phyloP scores from a whole-genome alignment of 345 rosid genomes.

The Lepidium aucheri region DNA sequence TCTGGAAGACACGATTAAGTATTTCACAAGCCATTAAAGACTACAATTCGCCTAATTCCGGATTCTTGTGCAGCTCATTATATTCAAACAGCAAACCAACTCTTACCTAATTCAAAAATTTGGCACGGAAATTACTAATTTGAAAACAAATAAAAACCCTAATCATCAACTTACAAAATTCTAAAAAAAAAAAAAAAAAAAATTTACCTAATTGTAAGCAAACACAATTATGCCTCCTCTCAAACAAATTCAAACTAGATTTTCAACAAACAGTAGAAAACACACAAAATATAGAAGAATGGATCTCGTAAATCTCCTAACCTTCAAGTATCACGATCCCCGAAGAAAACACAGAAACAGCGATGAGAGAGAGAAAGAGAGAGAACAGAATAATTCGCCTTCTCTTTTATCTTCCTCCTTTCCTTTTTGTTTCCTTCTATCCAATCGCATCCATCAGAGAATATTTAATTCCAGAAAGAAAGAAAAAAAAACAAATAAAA shows the following conservation, averaged over 20 bases:
- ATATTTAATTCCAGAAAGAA: constrained; percentile 20
- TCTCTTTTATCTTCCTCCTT: constrained; percentile 32
- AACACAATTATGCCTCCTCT: constrained; percentile 27
- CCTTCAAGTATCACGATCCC: constrained; percentile 41
- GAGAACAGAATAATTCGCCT: constrained; percentile 32
- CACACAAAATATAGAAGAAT: constrained; percentile 6
- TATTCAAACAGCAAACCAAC: constrained; percentile 25
- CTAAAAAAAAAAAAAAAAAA: constrained; percentile 26
- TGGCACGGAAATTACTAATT: constrained; percentile 4
- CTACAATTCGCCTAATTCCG: constrained; percentile 25
- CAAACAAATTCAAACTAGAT: constrained; percentile 10
- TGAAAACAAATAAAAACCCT: not conserved
- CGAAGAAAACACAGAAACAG: constrained; percentile 28
- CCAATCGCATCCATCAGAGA: constrained; percentile 29
- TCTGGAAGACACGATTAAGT: constrained; percentile 8
- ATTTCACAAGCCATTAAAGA: not conserved
- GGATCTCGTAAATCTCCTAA: constrained; percentile 44
- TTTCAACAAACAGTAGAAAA: constrained; percentile 24
- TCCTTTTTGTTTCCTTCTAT: constrained; percentile 34
- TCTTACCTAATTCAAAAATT: constrained; percentile 30
- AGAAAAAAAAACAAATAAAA: not conserved
- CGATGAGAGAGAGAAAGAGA: constrained; percentile 36
- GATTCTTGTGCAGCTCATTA: constrained; percentile 18
- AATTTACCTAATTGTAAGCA: constrained; percentile 31
- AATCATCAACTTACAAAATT: constrained; percentile 10